A percentile compares a stretch with the other conserved stretches of the same genome.
These are phyloP conservation scores for Paraphoma chrysanthemicola DNA, from an alignment of 2,329 filamentous ascomycete genomes.

Conservation along the genomic window DNA sequence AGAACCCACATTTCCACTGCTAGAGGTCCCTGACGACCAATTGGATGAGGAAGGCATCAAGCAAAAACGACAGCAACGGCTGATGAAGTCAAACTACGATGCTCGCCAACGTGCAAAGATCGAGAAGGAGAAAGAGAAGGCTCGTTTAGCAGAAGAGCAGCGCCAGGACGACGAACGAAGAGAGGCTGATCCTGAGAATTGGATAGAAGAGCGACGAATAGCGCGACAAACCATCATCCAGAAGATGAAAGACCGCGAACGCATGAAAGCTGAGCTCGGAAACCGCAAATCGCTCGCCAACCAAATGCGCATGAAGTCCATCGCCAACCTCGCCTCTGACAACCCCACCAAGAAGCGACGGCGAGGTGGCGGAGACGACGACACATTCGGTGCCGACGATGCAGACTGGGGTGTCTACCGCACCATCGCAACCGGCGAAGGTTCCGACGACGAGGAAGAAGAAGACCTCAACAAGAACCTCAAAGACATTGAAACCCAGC, in stretches of 20 bases:
- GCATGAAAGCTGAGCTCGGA: slow-evolving; percentile 90
- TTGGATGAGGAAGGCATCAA: slow-evolving; percentile 91
- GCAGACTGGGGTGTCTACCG: slow-evolving; percentile 98
- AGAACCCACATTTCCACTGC: slow-evolving; percentile 82
- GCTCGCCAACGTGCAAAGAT: slow-evolving; percentile 92
- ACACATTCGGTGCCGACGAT: slow-evolving; percentile 95
- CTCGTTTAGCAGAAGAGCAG: slow-evolving; percentile 81
- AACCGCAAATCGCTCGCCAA: slow-evolving; percentile 96
- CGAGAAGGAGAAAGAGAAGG: slow-evolving; percentile 93
- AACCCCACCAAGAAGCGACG: slow-evolving; percentile 81
- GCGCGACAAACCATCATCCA: slow-evolving; percentile 74
- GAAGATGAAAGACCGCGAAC: slow-evolving; percentile 91
- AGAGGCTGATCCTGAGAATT: slow-evolving; percentile 82
- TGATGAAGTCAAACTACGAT: slow-evolving; percentile 95
- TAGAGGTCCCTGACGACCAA: slow-evolving; percentile 89
- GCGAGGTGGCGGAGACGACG: slow-evolving; percentile 87
- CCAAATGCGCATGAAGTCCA: slow-evolving; percentile 97
- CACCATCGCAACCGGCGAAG: slow-evolving; percentile 82
- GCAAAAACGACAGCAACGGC: slow-evolving; percentile 87
- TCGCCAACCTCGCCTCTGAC: slow-evolving; percentile 94
- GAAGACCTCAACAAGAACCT: slow-evolving; percentile 80
- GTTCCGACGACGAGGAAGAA: slow-evolving; percentile 89
- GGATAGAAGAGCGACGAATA: slow-evolving; percentile 82
- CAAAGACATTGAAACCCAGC: slow-evolving; percentile 79
- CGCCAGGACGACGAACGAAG: slow-evolving; percentile 83